Evolutionary conservation across 1,284 basidiomycete genomes (phyloP).

Genomic region (Cystobasidium slooffiae): DNA sequence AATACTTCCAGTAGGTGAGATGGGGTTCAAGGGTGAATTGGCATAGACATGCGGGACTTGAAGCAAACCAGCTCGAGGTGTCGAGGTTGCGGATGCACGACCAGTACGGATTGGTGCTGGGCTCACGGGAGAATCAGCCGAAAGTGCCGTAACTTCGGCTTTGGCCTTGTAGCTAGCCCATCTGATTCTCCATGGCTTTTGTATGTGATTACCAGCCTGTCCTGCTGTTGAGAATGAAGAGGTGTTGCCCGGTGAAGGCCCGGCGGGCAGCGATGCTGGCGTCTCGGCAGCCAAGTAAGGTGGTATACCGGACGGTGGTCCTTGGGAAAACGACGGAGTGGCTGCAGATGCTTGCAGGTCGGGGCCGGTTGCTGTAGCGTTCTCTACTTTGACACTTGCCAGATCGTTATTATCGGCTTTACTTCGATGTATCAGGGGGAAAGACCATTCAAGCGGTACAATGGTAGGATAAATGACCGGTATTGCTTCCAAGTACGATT

Average conservation of each 20-base stretch:
- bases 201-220: slow-evolving; percentile 7
- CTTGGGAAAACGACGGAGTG: not conserved
- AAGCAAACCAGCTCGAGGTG: not conserved
- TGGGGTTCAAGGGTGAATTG: not conserved
- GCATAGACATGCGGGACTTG: not conserved
- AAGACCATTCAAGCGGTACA: slow-evolving; percentile 23
- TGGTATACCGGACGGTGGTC: not conserved
- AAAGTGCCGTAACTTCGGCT: not conserved
- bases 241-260: slow-evolving; percentile 13
- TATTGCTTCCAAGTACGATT: slow-evolving; percentile 12
- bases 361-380: not conserved
- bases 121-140: not conserved
- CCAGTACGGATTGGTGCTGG: not conserved
- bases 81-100: slow-evolving; percentile 1
- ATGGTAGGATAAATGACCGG: not conserved
- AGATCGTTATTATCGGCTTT: not conserved
- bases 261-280: not conserved
- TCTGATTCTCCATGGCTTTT: slow-evolving; percentile 20
- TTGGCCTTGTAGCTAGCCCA: slow-evolving; percentile 31
- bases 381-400: not conserved
- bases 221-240: slow-evolving; percentile 2
- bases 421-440: slow-evolving; percentile 3
- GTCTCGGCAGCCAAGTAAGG: not conserved
- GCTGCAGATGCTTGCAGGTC: not conserved
- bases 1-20: not conserved